A percentile compares a stretch with the other conserved stretches of the same genome.
Conservation (phyloP, 2,329 filamentous ascomycete genomes). For the Bipolaris victoriae region DNA sequence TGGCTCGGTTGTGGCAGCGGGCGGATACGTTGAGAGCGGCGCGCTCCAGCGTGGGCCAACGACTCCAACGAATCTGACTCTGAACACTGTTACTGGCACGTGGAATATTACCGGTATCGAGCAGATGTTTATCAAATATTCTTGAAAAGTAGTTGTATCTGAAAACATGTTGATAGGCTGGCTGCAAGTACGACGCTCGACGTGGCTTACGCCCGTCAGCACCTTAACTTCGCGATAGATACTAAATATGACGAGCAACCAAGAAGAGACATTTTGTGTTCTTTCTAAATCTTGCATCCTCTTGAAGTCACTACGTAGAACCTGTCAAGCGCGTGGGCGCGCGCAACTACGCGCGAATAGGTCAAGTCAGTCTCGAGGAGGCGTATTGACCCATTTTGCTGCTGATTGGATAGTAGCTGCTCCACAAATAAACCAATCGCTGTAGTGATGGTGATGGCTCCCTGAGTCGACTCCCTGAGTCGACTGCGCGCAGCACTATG, state of each 20-base stretch:
- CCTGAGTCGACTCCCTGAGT: background rate
- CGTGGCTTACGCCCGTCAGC: background rate
- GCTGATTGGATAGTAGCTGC: background rate
- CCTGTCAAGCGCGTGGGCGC: background rate
- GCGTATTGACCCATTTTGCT: background rate
- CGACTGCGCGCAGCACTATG: background rate
- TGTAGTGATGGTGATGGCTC: background rate
- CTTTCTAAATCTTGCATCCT: background rate
- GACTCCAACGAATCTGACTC: slow-evolving; percentile 41
- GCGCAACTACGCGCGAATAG: background rate
- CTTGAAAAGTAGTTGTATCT: slow-evolving; percentile 25
- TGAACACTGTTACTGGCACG: slow-evolving; percentile 36
- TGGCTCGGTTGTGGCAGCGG: slow-evolving; percentile 43
- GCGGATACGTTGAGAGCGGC: slow-evolving; percentile 60
- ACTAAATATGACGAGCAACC: background rate
- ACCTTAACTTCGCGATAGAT: background rate
- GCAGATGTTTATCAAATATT: slow-evolving; percentile 37
- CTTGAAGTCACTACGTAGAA: background rate
- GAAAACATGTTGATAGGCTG: background rate
- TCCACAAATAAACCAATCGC: background rate
- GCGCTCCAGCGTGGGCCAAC: slow-evolving; percentile 53
- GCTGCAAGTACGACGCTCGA: background rate
- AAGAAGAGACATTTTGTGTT: background rate
- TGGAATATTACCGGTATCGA: slow-evolving; percentile 39
- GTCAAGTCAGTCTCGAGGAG: background rate